A percentile compares a stretch with the other conserved stretches of the same genome.
phyloP scores from a whole-genome alignment of 352 stramenopile genomes.

The Aphanomyces astaci region DNA sequence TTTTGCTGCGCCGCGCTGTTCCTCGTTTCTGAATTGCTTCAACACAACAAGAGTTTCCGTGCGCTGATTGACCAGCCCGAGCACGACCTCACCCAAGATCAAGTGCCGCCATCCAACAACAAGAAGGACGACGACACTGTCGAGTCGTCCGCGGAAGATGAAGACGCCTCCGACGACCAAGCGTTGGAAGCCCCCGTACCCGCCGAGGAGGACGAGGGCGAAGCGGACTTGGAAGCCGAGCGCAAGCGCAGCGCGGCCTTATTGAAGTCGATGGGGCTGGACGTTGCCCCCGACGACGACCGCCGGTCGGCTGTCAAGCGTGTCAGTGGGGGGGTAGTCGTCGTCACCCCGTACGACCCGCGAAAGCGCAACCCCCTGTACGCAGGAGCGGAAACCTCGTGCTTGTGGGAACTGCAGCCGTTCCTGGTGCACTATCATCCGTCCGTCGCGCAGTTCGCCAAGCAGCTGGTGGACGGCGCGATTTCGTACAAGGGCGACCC shows the following conservation, averaged over 20 bases:
- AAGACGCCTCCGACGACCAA: conserved; percentile 32
- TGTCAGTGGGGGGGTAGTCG: conserved; percentile 14
- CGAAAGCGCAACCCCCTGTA: conserved; percentile 85
- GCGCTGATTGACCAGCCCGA: conserved; percentile 67
- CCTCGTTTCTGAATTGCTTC: conserved; percentile 91
- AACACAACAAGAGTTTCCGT: conserved; percentile 67
- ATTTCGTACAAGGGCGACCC: conserved; percentile 94
- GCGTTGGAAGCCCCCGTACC: conserved; percentile 26
- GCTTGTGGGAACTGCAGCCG: conserved; percentile 90
- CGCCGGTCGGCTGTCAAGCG: conserved; percentile 30
- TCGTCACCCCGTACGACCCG: conserved; percentile 52
- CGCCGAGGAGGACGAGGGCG: conserved; percentile 24
- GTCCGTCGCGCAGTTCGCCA: conserved; percentile 90
- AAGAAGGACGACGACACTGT: conserved; percentile 44
- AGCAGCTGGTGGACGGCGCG: conserved; percentile 55
- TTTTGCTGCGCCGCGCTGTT: conserved; percentile 92
- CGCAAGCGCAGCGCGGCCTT: conserved; percentile 52
- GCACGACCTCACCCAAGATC: not conserved
- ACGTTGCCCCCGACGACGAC: conserved; percentile 43
- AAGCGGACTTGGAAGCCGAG: conserved; percentile 30
- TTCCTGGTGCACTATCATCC: conserved; percentile 94
- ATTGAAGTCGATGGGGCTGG: conserved; percentile 33
- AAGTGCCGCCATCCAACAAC: conserved; percentile 28
- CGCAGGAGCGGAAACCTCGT: conserved; percentile 54
- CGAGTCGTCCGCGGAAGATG: no score